Conservation (phyloP, 352 stramenopile species). For the Aphanomyces euteiches region DNA sequence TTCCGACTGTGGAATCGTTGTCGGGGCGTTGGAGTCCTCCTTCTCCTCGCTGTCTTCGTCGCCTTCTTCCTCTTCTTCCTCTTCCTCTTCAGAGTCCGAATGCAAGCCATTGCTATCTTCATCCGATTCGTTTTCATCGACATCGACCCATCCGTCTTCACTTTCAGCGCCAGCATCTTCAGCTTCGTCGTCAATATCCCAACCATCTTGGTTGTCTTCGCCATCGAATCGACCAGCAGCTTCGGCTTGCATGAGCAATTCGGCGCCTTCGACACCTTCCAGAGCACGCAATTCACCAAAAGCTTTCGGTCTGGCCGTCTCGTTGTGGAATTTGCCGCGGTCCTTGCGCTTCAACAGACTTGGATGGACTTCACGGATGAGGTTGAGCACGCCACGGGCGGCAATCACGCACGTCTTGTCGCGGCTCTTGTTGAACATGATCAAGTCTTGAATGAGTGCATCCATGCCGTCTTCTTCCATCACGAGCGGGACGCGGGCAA, state of each 20-base stretch:
- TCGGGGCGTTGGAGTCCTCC: conserved; percentile 32
- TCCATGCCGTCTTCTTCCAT: conserved; percentile 92
- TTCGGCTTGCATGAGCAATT: conserved; percentile 88
- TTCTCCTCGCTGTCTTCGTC: conserved; percentile 56
- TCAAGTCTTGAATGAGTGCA: conserved; percentile 88
- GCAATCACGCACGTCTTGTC: conserved; percentile 98
- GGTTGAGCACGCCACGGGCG: conserved; percentile 93
- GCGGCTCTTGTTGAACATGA: conserved; percentile 93
- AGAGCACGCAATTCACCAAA: conserved; percentile 89
- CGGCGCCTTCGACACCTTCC: conserved; percentile 93
- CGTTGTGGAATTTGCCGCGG: conserved; percentile 89
- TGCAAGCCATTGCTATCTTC: conserved; percentile 67
- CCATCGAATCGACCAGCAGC: conserved; percentile 66
- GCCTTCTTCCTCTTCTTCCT: conserved; percentile 46
- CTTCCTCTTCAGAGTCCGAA: conserved; percentile 57
- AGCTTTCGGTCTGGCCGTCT: conserved; percentile 77
- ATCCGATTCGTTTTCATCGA: conserved; percentile 59
- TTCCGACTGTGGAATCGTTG: conserved; percentile 56
- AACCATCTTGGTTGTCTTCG: conserved; percentile 80
- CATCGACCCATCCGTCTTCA: conserved; percentile 70
- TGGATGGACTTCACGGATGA: conserved; percentile 95
- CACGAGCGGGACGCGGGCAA: conserved; percentile 90
- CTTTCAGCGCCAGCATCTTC: conserved; percentile 45
- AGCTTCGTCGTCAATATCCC: conserved; percentile 63
- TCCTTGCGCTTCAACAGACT: conserved; percentile 95